Base-by-base conservation (phyloP, 257 asterid genomes). In the Gentiana dahurica region DNA sequence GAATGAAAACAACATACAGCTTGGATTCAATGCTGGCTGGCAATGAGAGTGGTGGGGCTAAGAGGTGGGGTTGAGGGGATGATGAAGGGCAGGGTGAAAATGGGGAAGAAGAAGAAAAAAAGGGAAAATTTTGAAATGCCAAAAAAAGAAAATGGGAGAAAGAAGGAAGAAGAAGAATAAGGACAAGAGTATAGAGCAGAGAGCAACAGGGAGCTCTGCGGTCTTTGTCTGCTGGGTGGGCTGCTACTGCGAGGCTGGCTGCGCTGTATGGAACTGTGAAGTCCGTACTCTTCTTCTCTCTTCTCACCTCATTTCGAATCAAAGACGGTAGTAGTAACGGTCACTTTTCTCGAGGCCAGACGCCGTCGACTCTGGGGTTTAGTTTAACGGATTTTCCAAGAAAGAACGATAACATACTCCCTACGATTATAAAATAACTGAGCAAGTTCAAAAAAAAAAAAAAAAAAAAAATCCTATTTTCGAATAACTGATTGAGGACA, bases 271-370 rank as follows among this genome's bases (percentile, higher is more conserved):
- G 36, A 41, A 41, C 10, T 7, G 46, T 52, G 12, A 57, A 8
- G 46, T 57, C 46, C 46, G 64, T 50, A 59, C 48, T 32, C 4
- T 36, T 37, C 62, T 60, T 7, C 49, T 65, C 74, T 78, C 74
- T 24, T 24, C 48, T 32, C 4, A 34, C 43, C 60, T 60, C 5
- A 49, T 65, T 75, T 78, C 74, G 47, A 71, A 55, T 52, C 13
- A 63, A 24, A 24, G 60, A 49, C 36, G 61, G 55, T 49, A 62
- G 12, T 45, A 24, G 24, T 56, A 82, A 85, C 95, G 89, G 95
- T 82, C 92, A 71, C 92, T 63, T 70, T 41, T 55, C 8, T 67
- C 86, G 81, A 80, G 81, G 84, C 1, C 2, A 1, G 8, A 66
- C 84, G 86, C 43, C 74, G 82, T 47, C 88, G 88, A 24, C 24